Evolutionary conservation across 495 filamentous ascomycete species (phyloP).

Genomic region (Podospora tetraspora): DNA sequence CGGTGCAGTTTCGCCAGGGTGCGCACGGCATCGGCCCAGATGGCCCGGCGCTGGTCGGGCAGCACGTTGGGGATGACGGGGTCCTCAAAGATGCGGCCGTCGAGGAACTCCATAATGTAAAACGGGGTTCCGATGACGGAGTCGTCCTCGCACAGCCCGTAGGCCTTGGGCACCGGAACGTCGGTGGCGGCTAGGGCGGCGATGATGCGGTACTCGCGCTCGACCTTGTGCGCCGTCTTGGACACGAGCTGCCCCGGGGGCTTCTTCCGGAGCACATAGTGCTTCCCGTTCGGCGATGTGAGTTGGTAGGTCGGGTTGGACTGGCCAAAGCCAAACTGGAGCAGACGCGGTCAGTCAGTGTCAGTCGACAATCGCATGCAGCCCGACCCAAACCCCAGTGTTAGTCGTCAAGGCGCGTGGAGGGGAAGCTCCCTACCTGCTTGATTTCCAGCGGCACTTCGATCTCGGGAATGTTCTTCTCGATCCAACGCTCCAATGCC

Average conservation of each 20-base stretch:
- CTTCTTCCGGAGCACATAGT: slow-evolving; percentile 91
- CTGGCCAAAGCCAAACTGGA: slow-evolving; percentile 90
- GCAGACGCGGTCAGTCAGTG: slow-evolving; percentile 18
- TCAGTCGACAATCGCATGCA: not conserved
- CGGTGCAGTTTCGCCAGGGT: slow-evolving; percentile 84
- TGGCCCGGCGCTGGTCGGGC: slow-evolving; percentile 59
- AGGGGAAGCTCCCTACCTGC: slow-evolving; percentile 54
- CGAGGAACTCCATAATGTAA: slow-evolving; percentile 93
- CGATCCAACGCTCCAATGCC: slow-evolving; percentile 72
- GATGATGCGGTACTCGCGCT: slow-evolving; percentile 90
- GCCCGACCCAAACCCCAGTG: not conserved
- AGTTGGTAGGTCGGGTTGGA: slow-evolving; percentile 95
- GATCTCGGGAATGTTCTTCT: slow-evolving; percentile 69
- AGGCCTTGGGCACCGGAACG: slow-evolving; percentile 80
- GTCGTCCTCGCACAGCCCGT: slow-evolving; percentile 79
- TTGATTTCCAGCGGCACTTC: slow-evolving; percentile 76
- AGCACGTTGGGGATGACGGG: slow-evolving; percentile 71
- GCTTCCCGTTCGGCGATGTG: slow-evolving; percentile 57
- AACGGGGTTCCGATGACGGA: slow-evolving; percentile 81
- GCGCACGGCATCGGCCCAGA: slow-evolving; percentile 82
- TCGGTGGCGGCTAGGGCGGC: slow-evolving; percentile 71
- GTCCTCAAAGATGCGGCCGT: slow-evolving; percentile 88
- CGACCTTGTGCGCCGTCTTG: slow-evolving; percentile 90
- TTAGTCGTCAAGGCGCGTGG: not conserved
- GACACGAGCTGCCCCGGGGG: slow-evolving; percentile 86